Percentiles rank a stretch among this genome's conserved stretches.
These are phyloP conservation scores for Barbarea vulgaris DNA, from an alignment of 345 rosid species.

Conservation along the genomic window DNA sequence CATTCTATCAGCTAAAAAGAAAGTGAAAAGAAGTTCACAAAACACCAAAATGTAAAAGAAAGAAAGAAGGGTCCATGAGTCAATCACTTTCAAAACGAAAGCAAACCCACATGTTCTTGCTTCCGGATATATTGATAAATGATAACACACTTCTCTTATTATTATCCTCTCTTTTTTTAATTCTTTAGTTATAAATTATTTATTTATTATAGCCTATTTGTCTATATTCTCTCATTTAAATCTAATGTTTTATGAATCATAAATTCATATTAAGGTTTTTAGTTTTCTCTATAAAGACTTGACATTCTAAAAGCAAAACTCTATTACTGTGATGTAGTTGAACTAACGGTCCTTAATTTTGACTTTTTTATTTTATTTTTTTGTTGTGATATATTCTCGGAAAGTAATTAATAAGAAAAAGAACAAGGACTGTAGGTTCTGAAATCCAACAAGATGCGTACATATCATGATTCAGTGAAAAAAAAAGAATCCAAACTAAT, in stretches of 20 bases:
- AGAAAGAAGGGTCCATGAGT: slow-evolving; percentile 31
- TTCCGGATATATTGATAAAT: slow-evolving; percentile 31
- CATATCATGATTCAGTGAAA: slow-evolving; percentile 34
- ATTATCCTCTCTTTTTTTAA: slow-evolving; percentile 2
- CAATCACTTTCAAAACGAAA: slow-evolving; percentile 39
- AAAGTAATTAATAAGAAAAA: not conserved
- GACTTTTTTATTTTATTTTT: not conserved
- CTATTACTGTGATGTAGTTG: not conserved
- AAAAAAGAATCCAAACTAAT: slow-evolving; percentile 34
- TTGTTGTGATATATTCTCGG: not conserved
- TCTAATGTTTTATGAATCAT: not conserved
- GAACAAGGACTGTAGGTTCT: not conserved
- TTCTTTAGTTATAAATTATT: not conserved
- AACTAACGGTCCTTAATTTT: not conserved
- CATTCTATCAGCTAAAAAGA: slow-evolving; percentile 27
- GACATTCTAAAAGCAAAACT: not conserved
- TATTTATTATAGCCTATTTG: not conserved
- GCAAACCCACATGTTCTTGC: slow-evolving; percentile 43
- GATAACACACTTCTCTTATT: slow-evolving; percentile 27
- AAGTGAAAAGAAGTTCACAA: slow-evolving; percentile 39
- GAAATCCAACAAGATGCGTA: slow-evolving; percentile 36
- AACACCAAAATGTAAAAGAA: slow-evolving; percentile 30
- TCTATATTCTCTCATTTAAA: not conserved
- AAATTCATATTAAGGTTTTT: not conserved
- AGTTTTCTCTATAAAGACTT: not conserved